Base-by-base conservation (phyloP, 768 basidiomycete genomes). In the Sporobolomyces roseus region DNA sequence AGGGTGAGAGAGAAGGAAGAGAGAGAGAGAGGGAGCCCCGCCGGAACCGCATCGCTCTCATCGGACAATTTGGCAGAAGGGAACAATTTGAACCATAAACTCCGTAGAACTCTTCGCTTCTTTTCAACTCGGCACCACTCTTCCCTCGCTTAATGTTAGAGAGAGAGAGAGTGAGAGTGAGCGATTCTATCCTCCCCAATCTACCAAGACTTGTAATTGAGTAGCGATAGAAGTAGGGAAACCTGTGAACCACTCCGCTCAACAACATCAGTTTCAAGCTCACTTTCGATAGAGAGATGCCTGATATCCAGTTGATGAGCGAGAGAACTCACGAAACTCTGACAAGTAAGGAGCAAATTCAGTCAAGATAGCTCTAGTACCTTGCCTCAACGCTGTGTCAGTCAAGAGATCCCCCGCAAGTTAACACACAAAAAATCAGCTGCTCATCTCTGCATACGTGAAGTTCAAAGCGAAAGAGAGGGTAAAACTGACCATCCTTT, bases 331-430 rank as follows among this genome's bases (percentile, higher is more conserved):
- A 69, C 68, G 68, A 56, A 74, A 72, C 29, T 67, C 65, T 48
- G 58, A 62, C 23, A 74, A 7, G 52, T 65, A 74, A 4, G 60
- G 53, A 16, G 35, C 35, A 56, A 71, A 74, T 46, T 68, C 70
- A 27, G 48, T 58, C 32, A 74, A 41, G 25, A 74, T 63, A 5
- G 62, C 66, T 30, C 58, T 52, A 1, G 68, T 66, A 30, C 70
- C 74, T 2, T 64, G 27, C 27, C 63, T 54, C 23, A 74, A 16
- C 0, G 70, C 74, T 72, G 45, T n/a, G n/a, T n/a, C n/a, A n/a
- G n/a, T n/a, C n/a, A n/a, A n/a, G n/a, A n/a, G n/a, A n/a, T n/a
- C n/a, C n/a, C 16, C 12, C 3, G 2, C 7, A 54, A 32, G 7
- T 8, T 19, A 1, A 14, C 1, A 50, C 30, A 23, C 3, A 7